Conservation (phyloP, 768 basidiomycete genomes). For the Boletus barrowsii region DNA sequence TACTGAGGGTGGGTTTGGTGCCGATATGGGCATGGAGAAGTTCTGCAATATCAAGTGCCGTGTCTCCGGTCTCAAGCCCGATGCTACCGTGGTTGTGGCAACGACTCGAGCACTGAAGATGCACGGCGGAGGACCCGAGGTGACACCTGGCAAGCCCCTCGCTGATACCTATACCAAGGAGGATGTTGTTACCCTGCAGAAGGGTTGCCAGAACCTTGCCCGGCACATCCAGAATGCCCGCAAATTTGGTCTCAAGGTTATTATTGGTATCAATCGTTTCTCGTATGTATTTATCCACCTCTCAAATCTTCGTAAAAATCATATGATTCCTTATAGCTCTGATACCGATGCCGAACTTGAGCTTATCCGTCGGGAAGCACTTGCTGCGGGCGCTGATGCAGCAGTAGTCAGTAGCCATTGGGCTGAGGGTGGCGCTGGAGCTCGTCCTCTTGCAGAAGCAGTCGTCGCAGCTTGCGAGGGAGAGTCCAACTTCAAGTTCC, state of each 20-base stretch:
- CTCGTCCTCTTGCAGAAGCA: constrained; percentile 87
- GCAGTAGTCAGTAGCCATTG: constrained; percentile 97
- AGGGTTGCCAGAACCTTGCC: constrained; percentile 89
- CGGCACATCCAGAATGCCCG: constrained; percentile 93
- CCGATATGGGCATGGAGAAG: constrained; percentile 99
- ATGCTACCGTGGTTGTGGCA: constrained; percentile 94
- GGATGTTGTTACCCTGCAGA: constrained; percentile 82
- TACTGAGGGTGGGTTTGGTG: constrained; percentile 98
- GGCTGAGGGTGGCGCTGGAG: constrained; percentile 93
- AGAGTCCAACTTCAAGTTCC: constrained; percentile 84
- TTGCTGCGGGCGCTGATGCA: constrained; percentile 87
- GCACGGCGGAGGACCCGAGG: constrained; percentile 98
- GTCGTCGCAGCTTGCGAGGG: constrained; percentile 83
- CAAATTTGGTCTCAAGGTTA: constrained; percentile 95
- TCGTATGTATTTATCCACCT: constrained; percentile 52
- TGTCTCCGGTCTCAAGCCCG: constrained; percentile 85
- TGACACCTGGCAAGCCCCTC: constrained; percentile 91
- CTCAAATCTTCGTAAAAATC: neutral
- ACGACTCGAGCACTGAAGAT: constrained; percentile 98
- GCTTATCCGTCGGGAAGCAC: constrained; percentile 75
- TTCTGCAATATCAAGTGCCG: constrained; percentile 99
- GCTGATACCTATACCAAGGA: constrained; percentile 94
- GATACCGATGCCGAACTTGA: constrained; percentile 89
- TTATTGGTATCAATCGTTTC: constrained; percentile 95
- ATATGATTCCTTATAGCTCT: constrained; percentile 45